Percentiles rank a stretch among this genome's conserved stretches.
phyloP scores from a whole-genome alignment of 2,329 filamentous ascomycete species.

The Paraconiothyrium brasiliense region DNA sequence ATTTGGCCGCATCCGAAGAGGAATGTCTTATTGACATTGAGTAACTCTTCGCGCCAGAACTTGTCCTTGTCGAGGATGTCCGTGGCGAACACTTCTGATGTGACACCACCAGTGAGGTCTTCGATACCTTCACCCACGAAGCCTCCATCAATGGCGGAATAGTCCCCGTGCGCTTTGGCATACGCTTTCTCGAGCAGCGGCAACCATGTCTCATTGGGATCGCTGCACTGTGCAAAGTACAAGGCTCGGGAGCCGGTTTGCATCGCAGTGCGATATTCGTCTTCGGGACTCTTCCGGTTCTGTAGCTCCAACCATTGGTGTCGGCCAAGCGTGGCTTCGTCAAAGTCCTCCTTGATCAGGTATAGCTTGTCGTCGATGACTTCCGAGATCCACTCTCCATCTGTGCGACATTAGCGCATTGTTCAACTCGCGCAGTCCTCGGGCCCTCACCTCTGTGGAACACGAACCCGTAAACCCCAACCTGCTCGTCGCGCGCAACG shows the following conservation, averaged over 20 bases:
- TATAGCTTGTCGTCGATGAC: constrained; percentile 93
- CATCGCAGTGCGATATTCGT: constrained; percentile 72
- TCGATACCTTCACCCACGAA: constrained; percentile 72
- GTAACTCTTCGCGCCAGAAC: constrained; percentile 85
- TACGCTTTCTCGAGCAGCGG: constrained; percentile 84
- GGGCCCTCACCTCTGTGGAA: constrained; percentile 70
- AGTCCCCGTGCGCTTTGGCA: constrained; percentile 85
- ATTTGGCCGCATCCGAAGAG: constrained; percentile 77
- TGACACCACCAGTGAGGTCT: constrained; percentile 73
- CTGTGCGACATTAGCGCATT: constrained; percentile 52
- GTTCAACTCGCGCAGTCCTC: constrained; percentile 13
- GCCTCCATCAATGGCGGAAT: constrained; percentile 76
- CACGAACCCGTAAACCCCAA: constrained; percentile 87
- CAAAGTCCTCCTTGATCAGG: constrained; percentile 82
- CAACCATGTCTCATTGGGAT: constrained; percentile 84
- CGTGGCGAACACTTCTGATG: constrained; percentile 72
- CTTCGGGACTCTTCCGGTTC: constrained; percentile 76
- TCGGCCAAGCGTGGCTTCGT: constrained; percentile 76
- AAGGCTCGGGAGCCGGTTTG: constrained; percentile 80
- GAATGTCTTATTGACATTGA: constrained; percentile 82
- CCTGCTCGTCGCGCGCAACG: constrained; percentile 74
- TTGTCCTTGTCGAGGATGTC: constrained; percentile 80
- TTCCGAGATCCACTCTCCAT: constrained; percentile 90
- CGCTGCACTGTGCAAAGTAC: constrained; percentile 79
- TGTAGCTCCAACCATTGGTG: constrained; percentile 76